Evolutionary conservation across 768 basidiomycete genomes (phyloP).

Genomic region (Mycena rebaudengoi): DNA sequence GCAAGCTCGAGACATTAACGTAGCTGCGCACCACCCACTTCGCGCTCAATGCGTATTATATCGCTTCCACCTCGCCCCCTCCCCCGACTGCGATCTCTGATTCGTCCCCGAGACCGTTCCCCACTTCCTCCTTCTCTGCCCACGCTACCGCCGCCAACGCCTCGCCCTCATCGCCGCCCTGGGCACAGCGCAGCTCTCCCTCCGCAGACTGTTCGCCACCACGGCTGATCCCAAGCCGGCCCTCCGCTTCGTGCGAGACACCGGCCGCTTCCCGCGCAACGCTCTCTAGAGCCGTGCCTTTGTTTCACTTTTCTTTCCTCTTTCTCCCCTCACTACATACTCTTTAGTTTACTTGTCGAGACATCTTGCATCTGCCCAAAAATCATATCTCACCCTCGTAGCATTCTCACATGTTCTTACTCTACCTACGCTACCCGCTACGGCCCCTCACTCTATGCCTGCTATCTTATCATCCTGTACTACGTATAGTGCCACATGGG

Average conservation of each 20-base stretch:
- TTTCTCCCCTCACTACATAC: too few species aligned
- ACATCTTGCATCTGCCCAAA: too few species aligned
- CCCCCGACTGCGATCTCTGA: conserved; percentile 2
- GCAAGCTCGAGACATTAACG: too few species aligned
- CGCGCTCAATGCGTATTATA: conserved; percentile 4
- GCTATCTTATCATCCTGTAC: too few species aligned
- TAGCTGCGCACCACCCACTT: conserved; percentile 4
- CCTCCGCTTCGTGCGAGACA: neutral
- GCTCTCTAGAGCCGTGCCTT: neutral
- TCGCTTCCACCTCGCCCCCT: neutral
- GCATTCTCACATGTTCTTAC: too few species aligned
- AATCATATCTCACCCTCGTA: too few species aligned
- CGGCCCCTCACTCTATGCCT: too few species aligned
- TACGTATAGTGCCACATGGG: too few species aligned
- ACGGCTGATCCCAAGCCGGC: neutral
- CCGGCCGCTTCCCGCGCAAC: neutral
- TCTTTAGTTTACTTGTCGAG: too few species aligned
- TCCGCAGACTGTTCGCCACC: neutral
- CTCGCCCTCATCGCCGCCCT: neutral
- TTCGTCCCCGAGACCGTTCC: neutral
- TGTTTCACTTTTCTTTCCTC: neutral
- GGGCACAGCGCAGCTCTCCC: neutral
- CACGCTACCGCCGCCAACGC: neutral
- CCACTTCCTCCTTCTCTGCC: conserved; percentile 4
- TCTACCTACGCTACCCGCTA: too few species aligned